Base-by-base conservation (phyloP, 257 asterid species). In the Scutellaria barbata region DNA sequence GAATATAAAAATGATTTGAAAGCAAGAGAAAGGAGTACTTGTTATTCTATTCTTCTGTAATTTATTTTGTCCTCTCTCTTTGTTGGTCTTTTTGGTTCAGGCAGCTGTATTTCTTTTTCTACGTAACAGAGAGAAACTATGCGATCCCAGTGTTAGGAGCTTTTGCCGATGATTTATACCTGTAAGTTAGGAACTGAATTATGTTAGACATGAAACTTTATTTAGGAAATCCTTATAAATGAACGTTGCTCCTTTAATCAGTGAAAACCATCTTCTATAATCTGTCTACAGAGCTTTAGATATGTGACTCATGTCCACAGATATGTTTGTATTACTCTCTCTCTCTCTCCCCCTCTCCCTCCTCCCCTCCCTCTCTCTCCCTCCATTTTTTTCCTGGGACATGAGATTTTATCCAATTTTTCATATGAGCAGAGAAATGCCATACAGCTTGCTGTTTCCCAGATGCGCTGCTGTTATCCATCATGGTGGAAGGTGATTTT, bases 401-500 rank as follows among this genome's bases (percentile, higher is more conserved):
- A 5, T 59, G 71, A 63, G 30, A 68, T 8, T 68, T 46, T 14
- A 58, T 68, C 71, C 55, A 11, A 20, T 68, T 56, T 66, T 77
- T 58, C 55, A n/a, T 78, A 62, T 66, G 65, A 53, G 58, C 66
- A 94, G 99, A 54, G 78, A 85, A 56, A 57, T 94, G 39, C 93
- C 97, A 70, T 94, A 89, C 88, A 82, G 72, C 77, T 85, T 96
- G 96, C 83, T 94, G 68, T 91, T 94, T 81, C 96, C 95, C 50
- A 81, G 87, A 79, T 94, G 99, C 79, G 81, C 89, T 69, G 96
- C 96, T 81, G 96, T 82, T 66, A 78, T 91, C 72, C 99, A 94
- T 84, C 97, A 94, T 45, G 97, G 99, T 33, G 99, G 99, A 81
- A 91, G 99, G 97, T 91, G 68, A 37, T 73, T 39, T 59, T 75